Conservation (phyloP, 2,329 filamentous ascomycete species). For the Penicillium italicum region DNA sequence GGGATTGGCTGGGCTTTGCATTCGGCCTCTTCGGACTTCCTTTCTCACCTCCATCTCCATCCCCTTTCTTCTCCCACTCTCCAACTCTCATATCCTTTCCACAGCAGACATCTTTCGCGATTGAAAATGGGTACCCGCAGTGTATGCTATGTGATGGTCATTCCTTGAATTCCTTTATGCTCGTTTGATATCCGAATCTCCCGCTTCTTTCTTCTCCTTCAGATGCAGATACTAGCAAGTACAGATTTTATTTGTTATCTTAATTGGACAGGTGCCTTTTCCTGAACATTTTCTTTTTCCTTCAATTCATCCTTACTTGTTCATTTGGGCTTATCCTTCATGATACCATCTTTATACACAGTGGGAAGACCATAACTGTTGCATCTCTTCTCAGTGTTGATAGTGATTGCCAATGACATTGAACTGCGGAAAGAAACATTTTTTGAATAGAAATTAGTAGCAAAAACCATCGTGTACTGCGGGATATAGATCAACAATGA, state of each 20-base stretch:
- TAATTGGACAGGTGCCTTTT: not conserved
- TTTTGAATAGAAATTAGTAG: conserved; percentile 6
- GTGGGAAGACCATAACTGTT: not conserved
- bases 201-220: not conserved
- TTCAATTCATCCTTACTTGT: not conserved
- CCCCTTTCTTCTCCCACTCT: not conserved
- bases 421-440: not conserved
- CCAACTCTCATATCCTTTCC: conserved; percentile 7
- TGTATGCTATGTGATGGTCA: conserved; percentile 20
- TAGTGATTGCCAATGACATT: not conserved
- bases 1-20: not conserved
- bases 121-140: conserved; percentile 7
- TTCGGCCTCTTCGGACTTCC: not conserved
- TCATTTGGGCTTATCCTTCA: not conserved
- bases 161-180: conserved; percentile 4
- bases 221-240: not conserved
- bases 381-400: not conserved
- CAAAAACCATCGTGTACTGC: conserved; percentile 26
- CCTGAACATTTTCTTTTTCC: not conserved
- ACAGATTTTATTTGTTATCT: not conserved
- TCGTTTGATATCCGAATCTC: conserved; percentile 16
- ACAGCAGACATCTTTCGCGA: not conserved
- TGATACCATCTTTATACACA: not conserved
- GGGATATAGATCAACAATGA: conserved; percentile 21
- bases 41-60: not conserved